Evolutionary conservation across 2,329 filamentous ascomycete species (phyloP).

Genomic region (Xylariaceae sp.): DNA sequence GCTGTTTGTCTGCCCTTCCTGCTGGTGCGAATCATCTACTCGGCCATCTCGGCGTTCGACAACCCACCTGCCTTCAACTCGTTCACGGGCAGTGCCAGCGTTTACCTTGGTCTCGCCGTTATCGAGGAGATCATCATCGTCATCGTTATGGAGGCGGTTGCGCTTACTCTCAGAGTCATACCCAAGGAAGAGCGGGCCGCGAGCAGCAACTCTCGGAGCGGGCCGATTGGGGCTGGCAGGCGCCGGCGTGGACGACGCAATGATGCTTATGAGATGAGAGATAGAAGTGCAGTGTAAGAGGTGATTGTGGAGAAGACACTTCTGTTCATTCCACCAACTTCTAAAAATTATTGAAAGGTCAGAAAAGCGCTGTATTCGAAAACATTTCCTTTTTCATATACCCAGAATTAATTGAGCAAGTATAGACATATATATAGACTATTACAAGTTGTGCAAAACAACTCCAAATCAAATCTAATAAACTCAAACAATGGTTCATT

Average conservation of each 20-base stretch:
- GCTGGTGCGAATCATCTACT: slow-evolving; percentile 46
- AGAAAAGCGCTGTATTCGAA: too few relatives aligned
- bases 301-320: not conserved
- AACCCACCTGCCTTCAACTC: slow-evolving; percentile 40
- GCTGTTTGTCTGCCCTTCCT: slow-evolving; percentile 44
- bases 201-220: too few relatives aligned
- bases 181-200: too few relatives aligned
- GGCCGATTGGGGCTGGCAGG: too few relatives aligned
- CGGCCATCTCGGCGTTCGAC: slow-evolving; percentile 40
- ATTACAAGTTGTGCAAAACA: too few relatives aligned
- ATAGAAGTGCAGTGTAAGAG: too few relatives aligned
- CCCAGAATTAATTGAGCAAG: too few relatives aligned
- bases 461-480: too few relatives aligned
- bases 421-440: too few relatives aligned
- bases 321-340: not conserved
- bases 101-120: slow-evolving; percentile 43
- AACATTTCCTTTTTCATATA: too few relatives aligned
- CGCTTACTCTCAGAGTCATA: slow-evolving; percentile 35
- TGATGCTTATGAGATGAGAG: slow-evolving; percentile 5
- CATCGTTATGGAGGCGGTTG: slow-evolving; percentile 37
- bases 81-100: slow-evolving; percentile 35
- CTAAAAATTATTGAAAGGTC: not conserved
- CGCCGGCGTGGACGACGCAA: not conserved
- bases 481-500: too few relatives aligned
- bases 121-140: slow-evolving; percentile 49